These are phyloP conservation scores for Inonotus hispidus DNA, from an alignment of 1,284 basidiomycete species.

Conservation along the genomic window DNA sequence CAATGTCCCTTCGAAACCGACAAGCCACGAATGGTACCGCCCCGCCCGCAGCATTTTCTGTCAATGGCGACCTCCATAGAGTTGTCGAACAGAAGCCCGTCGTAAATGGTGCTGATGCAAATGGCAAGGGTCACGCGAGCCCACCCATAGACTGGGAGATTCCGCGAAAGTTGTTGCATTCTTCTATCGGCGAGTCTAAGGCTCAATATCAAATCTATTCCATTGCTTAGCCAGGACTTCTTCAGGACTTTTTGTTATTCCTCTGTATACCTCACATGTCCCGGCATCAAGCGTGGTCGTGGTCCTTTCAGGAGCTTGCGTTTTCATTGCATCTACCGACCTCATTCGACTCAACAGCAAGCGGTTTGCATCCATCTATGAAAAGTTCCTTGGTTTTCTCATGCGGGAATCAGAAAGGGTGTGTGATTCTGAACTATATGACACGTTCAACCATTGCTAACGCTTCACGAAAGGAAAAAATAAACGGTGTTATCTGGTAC, in stretches of 20 bases:
- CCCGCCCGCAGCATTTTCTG: neutral
- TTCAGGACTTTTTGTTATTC: constrained; percentile 79
- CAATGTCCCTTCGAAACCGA: constrained; percentile 3
- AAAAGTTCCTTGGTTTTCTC: constrained; percentile 75
- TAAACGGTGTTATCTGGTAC: constrained; percentile 95
- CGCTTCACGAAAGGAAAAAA: constrained; percentile 42
- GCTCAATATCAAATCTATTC: constrained; percentile 10
- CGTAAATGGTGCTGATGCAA: constrained; percentile 11
- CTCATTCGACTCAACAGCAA: constrained; percentile 69
- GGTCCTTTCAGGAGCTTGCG: constrained; percentile 62
- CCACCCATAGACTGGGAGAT: constrained; percentile 69
- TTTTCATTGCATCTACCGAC: constrained; percentile 73
- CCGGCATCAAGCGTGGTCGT: constrained; percentile 56
- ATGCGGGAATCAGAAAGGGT: constrained; percentile 94
- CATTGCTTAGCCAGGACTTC: constrained; percentile 3
- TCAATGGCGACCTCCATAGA: neutral
- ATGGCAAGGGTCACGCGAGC: constrained; percentile 19
- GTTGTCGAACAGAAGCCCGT: neutral
- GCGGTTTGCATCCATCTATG: constrained; percentile 73
- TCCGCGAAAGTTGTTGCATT: constrained; percentile 87
- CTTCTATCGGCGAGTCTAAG: constrained; percentile 71
- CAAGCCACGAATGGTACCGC: neutral
- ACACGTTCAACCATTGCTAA: neutral
- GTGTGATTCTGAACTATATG: constrained; percentile 19
- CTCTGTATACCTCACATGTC: constrained; percentile 61